Conservation (phyloP, 176 grass and related monocot genomes). For the Olyra latifolia region DNA sequence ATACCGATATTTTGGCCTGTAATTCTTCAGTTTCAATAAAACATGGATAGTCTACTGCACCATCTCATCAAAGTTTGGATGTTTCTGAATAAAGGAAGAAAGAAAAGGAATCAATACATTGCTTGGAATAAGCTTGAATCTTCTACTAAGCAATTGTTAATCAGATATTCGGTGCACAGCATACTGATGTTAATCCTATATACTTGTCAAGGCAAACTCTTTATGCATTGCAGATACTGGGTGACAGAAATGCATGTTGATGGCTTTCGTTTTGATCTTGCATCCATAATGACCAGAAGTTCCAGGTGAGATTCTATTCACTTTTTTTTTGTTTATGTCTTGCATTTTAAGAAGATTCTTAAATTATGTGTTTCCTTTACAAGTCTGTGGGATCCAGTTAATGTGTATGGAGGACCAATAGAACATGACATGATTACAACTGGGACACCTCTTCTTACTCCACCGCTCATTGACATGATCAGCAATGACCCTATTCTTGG, state of each 20-base stretch:
- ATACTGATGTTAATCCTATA: background rate
- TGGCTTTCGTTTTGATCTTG: conserved; percentile 96
- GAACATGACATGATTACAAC: conserved; percentile 74
- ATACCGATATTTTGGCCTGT: conserved; percentile 9
- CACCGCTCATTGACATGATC: conserved; percentile 93
- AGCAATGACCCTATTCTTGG: conserved; percentile 94
- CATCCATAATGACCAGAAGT: conserved; percentile 96
- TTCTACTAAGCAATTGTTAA: background rate
- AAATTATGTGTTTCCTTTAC: conserved; percentile 22
- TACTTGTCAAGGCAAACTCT: conserved; percentile 1
- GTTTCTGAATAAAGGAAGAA: background rate
- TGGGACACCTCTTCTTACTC: conserved; percentile 67
- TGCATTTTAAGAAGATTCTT: conserved; percentile 16
- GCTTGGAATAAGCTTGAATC: background rate
- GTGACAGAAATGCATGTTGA: conserved; percentile 98
- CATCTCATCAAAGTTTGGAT: background rate
- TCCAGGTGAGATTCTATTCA: conserved; percentile 51
- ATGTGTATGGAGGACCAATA: conserved; percentile 71
- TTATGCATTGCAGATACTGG: conserved; percentile 74
- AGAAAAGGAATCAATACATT: background rate
- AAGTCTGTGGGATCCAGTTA: conserved; percentile 93
- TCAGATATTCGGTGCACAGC: background rate
- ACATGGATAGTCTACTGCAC: background rate
- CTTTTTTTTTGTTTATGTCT: background rate
- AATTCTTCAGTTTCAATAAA: conserved; percentile 11